Evolutionary conservation across 257 asterid species (phyloP).

Genomic region (Lavandula angustifolia): DNA sequence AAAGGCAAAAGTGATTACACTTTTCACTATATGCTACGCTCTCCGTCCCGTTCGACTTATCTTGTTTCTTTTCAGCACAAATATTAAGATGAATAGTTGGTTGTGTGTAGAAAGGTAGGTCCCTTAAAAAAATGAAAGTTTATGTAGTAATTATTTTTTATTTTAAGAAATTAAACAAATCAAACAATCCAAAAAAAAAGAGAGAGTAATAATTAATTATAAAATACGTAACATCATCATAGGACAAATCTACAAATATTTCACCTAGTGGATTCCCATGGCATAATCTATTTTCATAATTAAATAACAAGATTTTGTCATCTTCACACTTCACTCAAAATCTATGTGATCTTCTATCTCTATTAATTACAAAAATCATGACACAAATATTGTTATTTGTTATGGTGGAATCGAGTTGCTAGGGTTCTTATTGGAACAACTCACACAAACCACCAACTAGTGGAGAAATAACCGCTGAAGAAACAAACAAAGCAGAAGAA

Average conservation of each 20-base stretch:
- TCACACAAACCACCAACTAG: no score
- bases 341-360: constrained; percentile 1
- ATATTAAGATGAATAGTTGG: no score
- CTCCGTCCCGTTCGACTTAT: no score
- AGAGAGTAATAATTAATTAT: background rate
- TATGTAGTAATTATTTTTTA: no score
- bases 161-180: no score
- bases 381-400: background rate
- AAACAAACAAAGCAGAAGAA: no score
- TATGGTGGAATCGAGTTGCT: background rate
- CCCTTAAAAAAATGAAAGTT: no score
- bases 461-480: no score
- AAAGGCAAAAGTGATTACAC: constrained; percentile 22
- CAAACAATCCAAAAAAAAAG: no score
- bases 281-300: background rate
- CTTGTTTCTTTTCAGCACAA: no score
- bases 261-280: constrained; percentile 30
- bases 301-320: constrained; percentile 15
- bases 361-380: background rate
- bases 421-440: background rate
- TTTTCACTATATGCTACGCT: background rate
- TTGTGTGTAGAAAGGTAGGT: no score
- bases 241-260: constrained; percentile 18
- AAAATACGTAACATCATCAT: background rate
- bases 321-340: constrained; percentile 21